Base-by-base conservation (phyloP, 1,139 yeast genomes). In the Torulaspora pretoriensis region DNA sequence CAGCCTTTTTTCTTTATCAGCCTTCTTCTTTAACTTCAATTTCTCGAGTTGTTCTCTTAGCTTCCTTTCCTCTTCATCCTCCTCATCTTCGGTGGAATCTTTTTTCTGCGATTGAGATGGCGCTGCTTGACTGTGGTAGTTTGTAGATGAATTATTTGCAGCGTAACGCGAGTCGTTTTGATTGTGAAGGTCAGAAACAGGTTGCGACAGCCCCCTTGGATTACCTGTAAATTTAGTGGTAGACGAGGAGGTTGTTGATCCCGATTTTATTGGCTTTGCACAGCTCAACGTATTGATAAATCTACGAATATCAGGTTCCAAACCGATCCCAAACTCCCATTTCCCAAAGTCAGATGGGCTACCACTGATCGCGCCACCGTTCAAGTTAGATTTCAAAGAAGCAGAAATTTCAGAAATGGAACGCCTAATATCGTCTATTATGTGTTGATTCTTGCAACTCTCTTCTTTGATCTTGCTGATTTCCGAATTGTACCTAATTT, bases 321-420 rank as follows among this genome's bases (percentile, higher is more conserved):
- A 80, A 22, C 94, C 96, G 47, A 81, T 70, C 10, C 96, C 97
- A 42, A 80, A 76, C 53, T 87, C 96, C 94, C 95, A 92, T 58
- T 84, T 83, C 22, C 78, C 73, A 35, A 77, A 74, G 8, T 83
- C 86, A 27, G 78, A 71, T 48, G 77, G 79, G 35, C 72, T 72
- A 14, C 48, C 46, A 26, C 45, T 44, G 47, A 63, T 32, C 52
- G 56, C 47, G 58, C 74, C 42, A 48, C 70, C 52, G 53, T 50
- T 47, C 13, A 69, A 68, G 1, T 74, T 67, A 27, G 72, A 72
- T 44, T 80, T 70, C 43, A 89, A 75, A 25, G 84, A 85, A 8
- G 76, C 74, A 52, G 86, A 87, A 41, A 89, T 71, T 28, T 82
- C 84, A 44, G 75, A 76, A 51, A 90, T 84, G 28, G 95, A 82